Percentiles rank a stretch among this genome's conserved stretches.
Evolutionary conservation across 129 eudicot species (phyloP).

Genomic region (Flaveria sonorensis): DNA sequence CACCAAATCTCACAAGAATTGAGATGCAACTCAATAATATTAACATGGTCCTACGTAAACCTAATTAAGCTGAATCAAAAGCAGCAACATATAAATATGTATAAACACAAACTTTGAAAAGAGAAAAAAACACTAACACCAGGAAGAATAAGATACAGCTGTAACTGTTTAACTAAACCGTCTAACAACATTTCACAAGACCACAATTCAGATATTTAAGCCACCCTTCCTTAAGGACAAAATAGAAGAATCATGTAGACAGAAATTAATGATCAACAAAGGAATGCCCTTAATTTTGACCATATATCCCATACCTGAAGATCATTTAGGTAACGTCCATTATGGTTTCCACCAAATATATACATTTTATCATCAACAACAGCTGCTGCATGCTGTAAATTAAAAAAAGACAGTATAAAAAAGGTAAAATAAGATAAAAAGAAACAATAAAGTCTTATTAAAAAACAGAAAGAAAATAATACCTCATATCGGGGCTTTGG

Average conservation of each 20-base stretch:
- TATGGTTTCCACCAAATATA: slow-evolving; percentile 94
- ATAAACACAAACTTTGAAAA: slow-evolving; percentile 23
- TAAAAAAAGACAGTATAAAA: neutral
- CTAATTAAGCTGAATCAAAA: slow-evolving; percentile 3
- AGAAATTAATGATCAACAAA: neutral
- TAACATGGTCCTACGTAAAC: neutral
- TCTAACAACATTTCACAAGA: slow-evolving; percentile 1
- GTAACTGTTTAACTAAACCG: neutral
- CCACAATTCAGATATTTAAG: neutral
- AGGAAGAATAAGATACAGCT: neutral
- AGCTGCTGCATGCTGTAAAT: slow-evolving; percentile 94
- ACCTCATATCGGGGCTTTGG: slow-evolving; percentile 99
- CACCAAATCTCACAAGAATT: slow-evolving; percentile 27
- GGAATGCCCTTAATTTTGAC: slow-evolving; percentile 7
- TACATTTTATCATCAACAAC: slow-evolving; percentile 93
- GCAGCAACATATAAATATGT: neutral
- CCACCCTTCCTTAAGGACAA: neutral
- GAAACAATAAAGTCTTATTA: neutral
- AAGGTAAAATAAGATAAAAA: neutral
- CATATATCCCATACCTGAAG: slow-evolving; percentile 72
- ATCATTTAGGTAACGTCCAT: slow-evolving; percentile 97
- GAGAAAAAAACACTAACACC: slow-evolving; percentile 3
- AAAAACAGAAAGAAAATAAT: slow-evolving; percentile 12
- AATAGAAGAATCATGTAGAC: slow-evolving; percentile 1
- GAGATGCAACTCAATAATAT: slow-evolving; percentile 21